These are phyloP conservation scores for Trichothecium sympodiale DNA, from an alignment of 2,329 filamentous ascomycete genomes.

Conservation along the genomic window DNA sequence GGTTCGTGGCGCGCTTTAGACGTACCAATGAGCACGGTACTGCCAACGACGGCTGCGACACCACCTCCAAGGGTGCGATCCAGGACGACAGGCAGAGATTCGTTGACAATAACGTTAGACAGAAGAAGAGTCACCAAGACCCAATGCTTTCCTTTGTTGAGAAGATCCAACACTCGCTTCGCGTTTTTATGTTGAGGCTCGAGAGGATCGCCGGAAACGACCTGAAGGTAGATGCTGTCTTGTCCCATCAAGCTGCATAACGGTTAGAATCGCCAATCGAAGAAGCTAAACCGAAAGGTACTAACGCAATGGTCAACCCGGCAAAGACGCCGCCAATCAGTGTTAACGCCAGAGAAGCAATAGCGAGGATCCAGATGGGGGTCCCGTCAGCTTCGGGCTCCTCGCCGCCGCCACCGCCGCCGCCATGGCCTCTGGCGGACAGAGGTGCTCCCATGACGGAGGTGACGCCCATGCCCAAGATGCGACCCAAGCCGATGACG, in stretches of 20 bases:
- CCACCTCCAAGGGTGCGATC: slow-evolving; percentile 90
- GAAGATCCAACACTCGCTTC: slow-evolving; percentile 63
- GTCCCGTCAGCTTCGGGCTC: slow-evolving; percentile 43
- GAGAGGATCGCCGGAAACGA: slow-evolving; percentile 76
- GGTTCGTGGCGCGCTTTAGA: slow-evolving; percentile 4
- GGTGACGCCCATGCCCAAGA: slow-evolving; percentile 37
- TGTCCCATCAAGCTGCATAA: slow-evolving; percentile 47
- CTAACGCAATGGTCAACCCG: slow-evolving; percentile 78
- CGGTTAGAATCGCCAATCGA: slow-evolving; percentile 2
- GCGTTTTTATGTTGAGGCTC: slow-evolving; percentile 83
- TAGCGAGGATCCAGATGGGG: slow-evolving; percentile 69
- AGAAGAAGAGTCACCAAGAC: slow-evolving; percentile 88
- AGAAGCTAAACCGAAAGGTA: slow-evolving; percentile 9
- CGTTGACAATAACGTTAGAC: slow-evolving; percentile 96
- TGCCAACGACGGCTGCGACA: slow-evolving; percentile 86
- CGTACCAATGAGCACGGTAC: slow-evolving; percentile 86
- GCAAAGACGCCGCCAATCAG: slow-evolving; percentile 87
- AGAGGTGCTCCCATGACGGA: slow-evolving; percentile 38
- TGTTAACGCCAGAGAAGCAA: slow-evolving; percentile 69
- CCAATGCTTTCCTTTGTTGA: slow-evolving; percentile 93
- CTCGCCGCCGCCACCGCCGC: slow-evolving; percentile 25
- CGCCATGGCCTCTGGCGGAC: slow-evolving; percentile 17
- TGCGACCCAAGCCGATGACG: slow-evolving; percentile 38
- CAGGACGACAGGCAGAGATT: slow-evolving; percentile 88
- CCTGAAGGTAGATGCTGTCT: slow-evolving; percentile 95